These are phyloP conservation scores for Laburnicola sp. DNA, from an alignment of 2,329 filamentous ascomycete genomes.

Conservation along the genomic window DNA sequence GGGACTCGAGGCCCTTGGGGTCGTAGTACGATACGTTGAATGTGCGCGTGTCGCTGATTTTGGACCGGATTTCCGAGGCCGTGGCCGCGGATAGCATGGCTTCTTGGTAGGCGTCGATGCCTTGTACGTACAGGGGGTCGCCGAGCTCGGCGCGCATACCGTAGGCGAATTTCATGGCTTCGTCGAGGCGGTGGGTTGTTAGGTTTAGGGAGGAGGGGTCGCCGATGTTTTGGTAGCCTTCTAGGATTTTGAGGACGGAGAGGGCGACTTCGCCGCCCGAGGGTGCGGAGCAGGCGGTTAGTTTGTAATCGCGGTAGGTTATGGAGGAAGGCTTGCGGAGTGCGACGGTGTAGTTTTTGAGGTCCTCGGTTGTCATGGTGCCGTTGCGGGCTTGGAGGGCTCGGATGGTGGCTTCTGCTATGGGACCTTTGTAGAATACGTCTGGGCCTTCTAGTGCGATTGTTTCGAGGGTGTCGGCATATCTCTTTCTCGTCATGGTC, in stretches of 20 bases:
- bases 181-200: conserved; percentile 79
- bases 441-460: conserved; percentile 74
- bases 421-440: conserved; percentile 72
- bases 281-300: conserved; percentile 72
- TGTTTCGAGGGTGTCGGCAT: conserved; percentile 75
- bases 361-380: conserved; percentile 81
- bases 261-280: conserved; percentile 77
- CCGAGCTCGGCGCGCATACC: conserved; percentile 75
- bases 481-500: conserved; percentile 76
- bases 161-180: conserved; percentile 89
- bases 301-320: conserved; percentile 64
- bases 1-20: conserved; percentile 65
- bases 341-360: conserved; percentile 71
- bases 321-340: conserved; percentile 63
- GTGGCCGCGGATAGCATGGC: conserved; percentile 66
- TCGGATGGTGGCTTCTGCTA: conserved; percentile 73
- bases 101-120: conserved; percentile 65
- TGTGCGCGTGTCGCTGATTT: conserved; percentile 73
- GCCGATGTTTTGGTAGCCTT: conserved; percentile 71
- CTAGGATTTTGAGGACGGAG: conserved; percentile 78
- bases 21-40: conserved; percentile 75
- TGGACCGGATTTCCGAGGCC: conserved; percentile 62
- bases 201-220: conserved; percentile 62
- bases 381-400: conserved; percentile 71
- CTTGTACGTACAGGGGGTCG: conserved; percentile 74